A percentile compares a stretch with the other conserved stretches of the same genome.
Conservation (phyloP, 148 eudicot genomes). For the Vaccinium myrtillus region DNA sequence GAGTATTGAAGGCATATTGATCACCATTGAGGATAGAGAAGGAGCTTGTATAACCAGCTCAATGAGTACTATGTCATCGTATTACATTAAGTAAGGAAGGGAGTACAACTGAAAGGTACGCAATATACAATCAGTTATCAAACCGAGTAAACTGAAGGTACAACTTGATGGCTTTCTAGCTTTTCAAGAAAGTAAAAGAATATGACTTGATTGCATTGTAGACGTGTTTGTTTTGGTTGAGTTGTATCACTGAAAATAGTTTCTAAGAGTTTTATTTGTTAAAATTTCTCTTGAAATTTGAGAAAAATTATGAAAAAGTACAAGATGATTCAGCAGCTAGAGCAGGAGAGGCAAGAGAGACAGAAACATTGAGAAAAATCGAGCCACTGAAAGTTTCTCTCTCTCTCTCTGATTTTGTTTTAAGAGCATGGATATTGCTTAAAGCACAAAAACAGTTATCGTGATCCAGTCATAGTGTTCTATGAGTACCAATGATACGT, state of each 20-base stretch:
- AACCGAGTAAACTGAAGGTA: not conserved
- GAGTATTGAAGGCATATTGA: not conserved
- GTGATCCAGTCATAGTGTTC: not conserved
- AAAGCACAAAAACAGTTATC: not conserved
- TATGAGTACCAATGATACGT: not conserved
- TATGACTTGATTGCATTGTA: not conserved
- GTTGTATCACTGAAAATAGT: not conserved
- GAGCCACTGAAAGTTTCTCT: not conserved
- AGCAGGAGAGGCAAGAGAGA: not conserved
- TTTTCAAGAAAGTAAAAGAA: not conserved
- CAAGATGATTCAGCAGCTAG: not conserved
- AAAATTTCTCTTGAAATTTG: not conserved
- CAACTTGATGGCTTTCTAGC: not conserved
- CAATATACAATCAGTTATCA: not conserved
- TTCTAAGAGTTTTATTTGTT: not conserved
- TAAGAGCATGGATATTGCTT: not conserved
- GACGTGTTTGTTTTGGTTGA: not conserved
- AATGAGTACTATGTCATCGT: not conserved
- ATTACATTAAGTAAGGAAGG: not conserved
- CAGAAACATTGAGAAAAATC: not conserved
- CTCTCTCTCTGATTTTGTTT: not conserved
- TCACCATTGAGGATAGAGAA: not conserved
- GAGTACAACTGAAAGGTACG: not conserved
- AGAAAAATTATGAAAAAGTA: not conserved
- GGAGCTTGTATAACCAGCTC: not conserved